Conservation (phyloP, 2,329 filamentous ascomycete genomes). For the Cytospora paraplurivora region DNA sequence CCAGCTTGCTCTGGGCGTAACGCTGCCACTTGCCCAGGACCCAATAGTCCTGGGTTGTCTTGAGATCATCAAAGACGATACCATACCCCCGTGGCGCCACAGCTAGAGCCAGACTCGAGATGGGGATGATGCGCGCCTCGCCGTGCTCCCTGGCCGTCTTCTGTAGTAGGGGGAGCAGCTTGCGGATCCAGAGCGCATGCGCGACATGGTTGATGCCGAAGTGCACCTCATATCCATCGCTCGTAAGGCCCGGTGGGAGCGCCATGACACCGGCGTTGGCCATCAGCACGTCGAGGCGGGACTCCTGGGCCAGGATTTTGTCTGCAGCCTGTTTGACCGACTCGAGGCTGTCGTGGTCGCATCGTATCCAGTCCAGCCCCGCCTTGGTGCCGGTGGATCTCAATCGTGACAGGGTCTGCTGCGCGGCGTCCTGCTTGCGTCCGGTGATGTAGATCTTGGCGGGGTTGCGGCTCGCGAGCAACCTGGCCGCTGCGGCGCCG, state of each 20-base stretch:
- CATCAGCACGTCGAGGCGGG: constrained; percentile 45
- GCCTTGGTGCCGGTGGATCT: constrained; percentile 29
- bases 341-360: constrained; percentile 38
- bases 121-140: constrained; percentile 17
- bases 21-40: constrained; percentile 30
- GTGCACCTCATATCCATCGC: constrained; percentile 51
- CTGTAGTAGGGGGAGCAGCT: constrained; percentile 31
- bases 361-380: constrained; percentile 36
- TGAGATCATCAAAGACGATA: constrained; percentile 35
- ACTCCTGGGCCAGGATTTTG: constrained; percentile 34
- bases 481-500: constrained; percentile 16
- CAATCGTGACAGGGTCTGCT: constrained; percentile 39
- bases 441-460: constrained; percentile 38
- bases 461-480: constrained; percentile 41
- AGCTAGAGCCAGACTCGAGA: constrained; percentile 15
- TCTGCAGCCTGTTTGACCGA: constrained; percentile 39
- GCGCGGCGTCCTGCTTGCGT: constrained; percentile 45
- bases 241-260: constrained; percentile 35
- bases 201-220: constrained; percentile 54
- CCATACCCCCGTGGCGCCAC: constrained; percentile 6
- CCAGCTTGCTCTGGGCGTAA: constrained; percentile 39
- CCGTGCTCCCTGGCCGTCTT: constrained; percentile 33
- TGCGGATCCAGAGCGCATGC: constrained; percentile 44
- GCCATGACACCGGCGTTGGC: constrained; percentile 51
- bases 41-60: constrained; percentile 31